Evolutionary conservation across 2,329 filamentous ascomycete species (phyloP).

Genomic region (Gnomoniopsis smithogilvyi): DNA sequence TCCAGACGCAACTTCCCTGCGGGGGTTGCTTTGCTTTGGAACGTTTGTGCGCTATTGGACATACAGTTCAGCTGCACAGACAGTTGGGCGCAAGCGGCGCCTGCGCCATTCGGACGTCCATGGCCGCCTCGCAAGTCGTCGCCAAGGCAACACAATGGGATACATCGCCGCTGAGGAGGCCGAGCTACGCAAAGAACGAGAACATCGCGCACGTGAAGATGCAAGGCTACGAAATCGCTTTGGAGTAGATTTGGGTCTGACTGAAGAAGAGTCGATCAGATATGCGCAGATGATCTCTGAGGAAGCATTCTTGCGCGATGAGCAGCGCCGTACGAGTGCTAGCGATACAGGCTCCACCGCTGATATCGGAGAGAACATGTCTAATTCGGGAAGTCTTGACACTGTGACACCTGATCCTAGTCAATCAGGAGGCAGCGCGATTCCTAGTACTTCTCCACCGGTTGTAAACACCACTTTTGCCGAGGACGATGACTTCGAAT

Average conservation of each 20-base stretch:
- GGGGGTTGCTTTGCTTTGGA: constrained; percentile 84
- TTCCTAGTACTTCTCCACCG: constrained; percentile 16
- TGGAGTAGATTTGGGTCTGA: constrained; percentile 72
- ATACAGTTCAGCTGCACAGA: constrained; percentile 79
- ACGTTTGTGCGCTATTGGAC: constrained; percentile 90
- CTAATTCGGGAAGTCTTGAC: constrained; percentile 39
- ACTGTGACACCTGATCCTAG: constrained; percentile 56
- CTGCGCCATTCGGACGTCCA: constrained; percentile 64
- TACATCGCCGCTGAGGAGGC: constrained; percentile 85
- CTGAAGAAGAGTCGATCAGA: constrained; percentile 61
- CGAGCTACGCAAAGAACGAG: constrained; percentile 73
- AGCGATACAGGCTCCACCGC: constrained; percentile 49
- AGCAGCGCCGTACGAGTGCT: constrained; percentile 51
- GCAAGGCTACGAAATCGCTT: constrained; percentile 75
- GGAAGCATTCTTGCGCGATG: constrained; percentile 55
- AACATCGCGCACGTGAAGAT: constrained; percentile 63
- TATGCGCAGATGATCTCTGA: constrained; percentile 67
- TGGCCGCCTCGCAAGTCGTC: constrained; percentile 46
- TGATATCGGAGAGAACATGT: constrained; percentile 43
- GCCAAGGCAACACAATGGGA: constrained; percentile 65
- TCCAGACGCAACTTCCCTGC: constrained; percentile 78
- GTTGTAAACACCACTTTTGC: constrained; percentile 29
- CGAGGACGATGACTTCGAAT: constrained; percentile 53
- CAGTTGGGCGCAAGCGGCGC: constrained; percentile 74
- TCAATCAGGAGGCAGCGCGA: constrained; percentile 37